Conservation (phyloP, 1,284 basidiomycete species). For the Leccinum solheimii region DNA sequence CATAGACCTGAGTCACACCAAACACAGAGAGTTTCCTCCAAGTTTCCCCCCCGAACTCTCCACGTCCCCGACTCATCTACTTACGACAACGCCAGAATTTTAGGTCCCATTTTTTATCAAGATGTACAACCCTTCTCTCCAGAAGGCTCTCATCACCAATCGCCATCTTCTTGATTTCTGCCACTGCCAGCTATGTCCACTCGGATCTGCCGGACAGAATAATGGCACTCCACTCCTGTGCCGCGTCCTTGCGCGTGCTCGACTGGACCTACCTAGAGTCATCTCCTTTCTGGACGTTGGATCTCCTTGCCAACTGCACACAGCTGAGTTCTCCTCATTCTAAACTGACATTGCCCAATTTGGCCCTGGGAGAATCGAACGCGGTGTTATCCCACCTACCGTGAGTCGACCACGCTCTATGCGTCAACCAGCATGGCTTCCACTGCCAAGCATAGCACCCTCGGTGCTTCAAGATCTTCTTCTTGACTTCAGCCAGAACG, state of each 20-base stretch:
- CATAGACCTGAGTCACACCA: too few species aligned
- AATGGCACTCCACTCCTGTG: conserved; percentile 12
- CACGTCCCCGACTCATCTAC: conserved; percentile 22
- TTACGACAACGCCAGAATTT: conserved; percentile 18
- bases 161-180: conserved; percentile 5
- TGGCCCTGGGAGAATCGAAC: conserved; percentile 12
- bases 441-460: not conserved
- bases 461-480: conserved; percentile 25
- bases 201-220: not conserved
- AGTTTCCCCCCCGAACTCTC: too few species aligned
- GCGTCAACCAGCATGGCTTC: not conserved
- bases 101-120: conserved; percentile 14
- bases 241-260: conserved; percentile 22
- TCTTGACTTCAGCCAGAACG: conserved; percentile 1
- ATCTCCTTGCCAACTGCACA: conserved; percentile 17
- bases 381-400: conserved; percentile 13
- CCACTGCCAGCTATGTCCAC: too few species aligned
- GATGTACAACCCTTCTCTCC: conserved; percentile 10
- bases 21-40: too few species aligned
- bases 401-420: conserved; percentile 18
- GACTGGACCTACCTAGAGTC: conserved; percentile 17
- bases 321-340: conserved; percentile 20
- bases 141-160: conserved; percentile 34
- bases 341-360: conserved; percentile 8
- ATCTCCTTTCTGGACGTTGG: not conserved